phyloP scores from a whole-genome alignment of 345 rosid species.

The Capsella bursapastoris region DNA sequence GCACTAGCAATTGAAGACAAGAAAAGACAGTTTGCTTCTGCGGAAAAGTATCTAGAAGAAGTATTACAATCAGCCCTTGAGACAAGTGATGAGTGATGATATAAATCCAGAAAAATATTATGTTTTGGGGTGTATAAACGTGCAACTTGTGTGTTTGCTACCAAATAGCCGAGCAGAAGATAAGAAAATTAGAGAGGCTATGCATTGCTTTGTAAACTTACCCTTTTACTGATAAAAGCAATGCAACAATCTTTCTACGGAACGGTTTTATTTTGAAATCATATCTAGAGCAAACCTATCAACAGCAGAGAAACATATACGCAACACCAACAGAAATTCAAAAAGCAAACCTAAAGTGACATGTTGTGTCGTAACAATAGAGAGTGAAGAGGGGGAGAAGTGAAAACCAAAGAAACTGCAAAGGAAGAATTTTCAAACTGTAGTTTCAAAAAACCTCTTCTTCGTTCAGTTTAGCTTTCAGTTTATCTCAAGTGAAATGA shows the following conservation, averaged over 20 bases:
- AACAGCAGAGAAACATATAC: background rate
- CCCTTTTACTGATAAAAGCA: too few relatives aligned
- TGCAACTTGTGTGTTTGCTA: background rate
- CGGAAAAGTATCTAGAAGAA: conserved; percentile 91
- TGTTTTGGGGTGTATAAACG: background rate
- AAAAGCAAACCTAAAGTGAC: background rate
- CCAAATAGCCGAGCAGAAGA: conserved; percentile 2
- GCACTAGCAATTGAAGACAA: conserved; percentile 94
- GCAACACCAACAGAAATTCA: background rate
- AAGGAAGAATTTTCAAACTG: background rate
- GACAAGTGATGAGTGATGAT: conserved; percentile 38
- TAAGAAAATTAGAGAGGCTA: too few relatives aligned
- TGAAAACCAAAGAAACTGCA: too few relatives aligned
- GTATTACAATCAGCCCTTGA: conserved; percentile 83
- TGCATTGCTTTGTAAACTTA: too few relatives aligned
- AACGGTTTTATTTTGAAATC: too few relatives aligned
- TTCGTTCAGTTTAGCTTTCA: background rate
- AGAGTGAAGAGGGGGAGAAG: background rate
- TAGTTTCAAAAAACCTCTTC: background rate
- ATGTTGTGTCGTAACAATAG: background rate
- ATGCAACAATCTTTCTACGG: too few relatives aligned
- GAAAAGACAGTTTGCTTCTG: conserved; percentile 85
- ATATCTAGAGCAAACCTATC: too few relatives aligned
- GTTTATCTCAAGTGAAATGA: too few relatives aligned
- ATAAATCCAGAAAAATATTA: background rate